phyloP scores from a whole-genome alignment of 352 stramenopile genomes.

The Nothophytophthora sp. region DNA sequence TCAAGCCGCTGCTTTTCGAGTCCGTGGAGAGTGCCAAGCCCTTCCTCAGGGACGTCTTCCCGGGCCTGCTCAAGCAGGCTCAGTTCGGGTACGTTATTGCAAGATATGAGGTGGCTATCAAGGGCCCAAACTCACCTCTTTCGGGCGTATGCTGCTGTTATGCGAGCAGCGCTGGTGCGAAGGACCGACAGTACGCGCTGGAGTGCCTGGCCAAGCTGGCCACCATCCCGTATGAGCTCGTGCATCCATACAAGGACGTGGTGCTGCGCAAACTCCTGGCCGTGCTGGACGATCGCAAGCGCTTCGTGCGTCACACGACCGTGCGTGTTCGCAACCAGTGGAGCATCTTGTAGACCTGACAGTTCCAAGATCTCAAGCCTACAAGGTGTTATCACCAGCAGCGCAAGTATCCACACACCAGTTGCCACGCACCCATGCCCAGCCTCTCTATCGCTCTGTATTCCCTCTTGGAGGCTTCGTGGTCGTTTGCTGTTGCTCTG shows the following conservation, averaged over 20 bases:
- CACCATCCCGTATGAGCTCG: conserved; percentile 84
- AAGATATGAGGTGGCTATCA: too few species aligned
- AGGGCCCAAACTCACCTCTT: not conserved
- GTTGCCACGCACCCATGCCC: not conserved
- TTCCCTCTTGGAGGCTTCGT: conserved; percentile 12
- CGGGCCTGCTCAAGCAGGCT: conserved; percentile 79
- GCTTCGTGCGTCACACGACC: conserved; percentile 83
- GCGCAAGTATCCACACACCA: too few species aligned
- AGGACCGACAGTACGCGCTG: conserved; percentile 73
- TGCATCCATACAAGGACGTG: conserved; percentile 86
- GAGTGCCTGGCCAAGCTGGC: conserved; percentile 80
- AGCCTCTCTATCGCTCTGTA: conserved; percentile 13
- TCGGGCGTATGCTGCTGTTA: not conserved
- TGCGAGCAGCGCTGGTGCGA: conserved; percentile 42
- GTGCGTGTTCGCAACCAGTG: conserved; percentile 91
- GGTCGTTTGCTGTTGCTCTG: not conserved
- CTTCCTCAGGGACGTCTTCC: conserved; percentile 86
- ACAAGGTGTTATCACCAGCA: too few species aligned
- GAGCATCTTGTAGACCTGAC: conserved; percentile 81
- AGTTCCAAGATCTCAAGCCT: not conserved
- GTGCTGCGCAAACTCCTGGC: conserved; percentile 75
- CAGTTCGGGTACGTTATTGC: conserved; percentile 75
- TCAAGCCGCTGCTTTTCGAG: conserved; percentile 75
- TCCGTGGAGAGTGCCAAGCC: conserved; percentile 81
- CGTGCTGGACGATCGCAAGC: conserved; percentile 88